Base-by-base conservation (phyloP, 1,284 basidiomycete species). In the Ustilago trichophora region DNA sequence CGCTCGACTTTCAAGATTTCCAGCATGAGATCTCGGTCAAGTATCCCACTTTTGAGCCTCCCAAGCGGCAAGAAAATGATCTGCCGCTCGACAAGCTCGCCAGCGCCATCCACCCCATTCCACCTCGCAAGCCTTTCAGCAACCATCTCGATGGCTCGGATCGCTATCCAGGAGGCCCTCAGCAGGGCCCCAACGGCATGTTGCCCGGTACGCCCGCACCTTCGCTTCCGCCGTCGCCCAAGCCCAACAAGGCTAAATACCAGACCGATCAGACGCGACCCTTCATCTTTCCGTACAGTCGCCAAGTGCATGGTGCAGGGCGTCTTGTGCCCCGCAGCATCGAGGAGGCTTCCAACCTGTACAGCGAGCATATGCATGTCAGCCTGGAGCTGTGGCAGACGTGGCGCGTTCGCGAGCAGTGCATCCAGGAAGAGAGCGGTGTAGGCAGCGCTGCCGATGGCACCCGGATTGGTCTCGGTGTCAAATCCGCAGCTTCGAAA, bases 211-310 rank as follows among this genome's bases (percentile, higher is more conserved):
- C 78, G 18, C 93, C 92, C 1, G 92, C 91, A 21, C 93, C 94
- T 3, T 88, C 92, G 0, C 94, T 95, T 0, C 90, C 92, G 2
- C 90, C 90, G 0, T 89, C 89, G 18, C 84, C 85, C 12, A 96
- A 95, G 78, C 92, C 91, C 8, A 98, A 98, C 85, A 98, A 98
- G 82, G 93, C 95, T 79, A 94, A 97, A 80, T 99, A 93, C 82
- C 96, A 98, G 82, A 99, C 96, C 0, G 96, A 99, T 81, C 96
- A 96, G 79, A 89, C 85, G 27, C 86, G 92, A 8, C 96, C 96
- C 1, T 99, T 98, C 80, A 85, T 98, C 53, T 93, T 99, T 80
- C 96, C 96, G 0, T 98, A 96, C 81, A 91, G 48, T 19, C 80
- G 72, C 3, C 71, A 82, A 10, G 75, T 76, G 26, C 87, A 57